Evolutionary conservation across 2,329 filamentous ascomycete species (phyloP).

Genomic region (Aureobasidium lini): DNA sequence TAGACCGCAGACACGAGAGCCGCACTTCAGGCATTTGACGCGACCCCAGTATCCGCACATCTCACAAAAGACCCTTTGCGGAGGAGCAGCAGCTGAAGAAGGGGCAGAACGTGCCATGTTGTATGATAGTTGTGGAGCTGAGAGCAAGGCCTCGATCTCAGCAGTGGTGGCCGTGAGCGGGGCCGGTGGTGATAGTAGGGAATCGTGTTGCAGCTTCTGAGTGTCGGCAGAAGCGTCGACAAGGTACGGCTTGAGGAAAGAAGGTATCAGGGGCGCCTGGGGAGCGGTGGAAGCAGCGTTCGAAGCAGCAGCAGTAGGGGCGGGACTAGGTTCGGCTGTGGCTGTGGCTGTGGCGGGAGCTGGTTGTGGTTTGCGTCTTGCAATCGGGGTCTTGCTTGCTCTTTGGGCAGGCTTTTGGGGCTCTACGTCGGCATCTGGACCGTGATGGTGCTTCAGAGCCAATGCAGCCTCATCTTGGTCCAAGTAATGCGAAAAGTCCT

Average conservation of each 20-base stretch:
- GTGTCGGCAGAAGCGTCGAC: conserved; percentile 16
- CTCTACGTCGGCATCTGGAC: conserved; percentile 16
- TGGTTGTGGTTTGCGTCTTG: conserved; percentile 22
- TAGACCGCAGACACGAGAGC: conserved; percentile 67
- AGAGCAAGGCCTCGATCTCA: conserved; percentile 57
- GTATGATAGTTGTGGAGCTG: conserved; percentile 60
- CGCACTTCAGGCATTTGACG: conserved; percentile 69
- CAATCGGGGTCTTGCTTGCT: conserved; percentile 30
- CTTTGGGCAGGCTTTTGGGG: conserved; percentile 17
- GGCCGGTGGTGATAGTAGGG: conserved; percentile 19
- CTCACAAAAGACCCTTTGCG: conserved; percentile 60
- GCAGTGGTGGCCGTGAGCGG: conserved; percentile 21
- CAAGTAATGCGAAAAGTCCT: conserved; percentile 76
- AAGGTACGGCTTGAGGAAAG: conserved; percentile 10
- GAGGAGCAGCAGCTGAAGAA: conserved; percentile 38
- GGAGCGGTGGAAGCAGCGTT: conserved; percentile 1
- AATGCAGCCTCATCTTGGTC: conserved; percentile 66
- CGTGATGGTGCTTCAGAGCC: conserved; percentile 26
- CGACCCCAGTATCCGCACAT: conserved; percentile 78
- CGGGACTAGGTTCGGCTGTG: conserved; percentile 40
- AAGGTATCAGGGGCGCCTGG: neutral
- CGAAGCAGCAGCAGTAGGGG: conserved; percentile 6
- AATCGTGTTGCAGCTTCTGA: neutral
- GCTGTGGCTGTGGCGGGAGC: conserved; percentile 36
- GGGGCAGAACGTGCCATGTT: conserved; percentile 49